A percentile compares a stretch with the other conserved stretches of the same genome.
These are phyloP conservation scores for Coccomyxa sp. DNA, from an alignment of 139 green algal species.

Conservation along the genomic window DNA sequence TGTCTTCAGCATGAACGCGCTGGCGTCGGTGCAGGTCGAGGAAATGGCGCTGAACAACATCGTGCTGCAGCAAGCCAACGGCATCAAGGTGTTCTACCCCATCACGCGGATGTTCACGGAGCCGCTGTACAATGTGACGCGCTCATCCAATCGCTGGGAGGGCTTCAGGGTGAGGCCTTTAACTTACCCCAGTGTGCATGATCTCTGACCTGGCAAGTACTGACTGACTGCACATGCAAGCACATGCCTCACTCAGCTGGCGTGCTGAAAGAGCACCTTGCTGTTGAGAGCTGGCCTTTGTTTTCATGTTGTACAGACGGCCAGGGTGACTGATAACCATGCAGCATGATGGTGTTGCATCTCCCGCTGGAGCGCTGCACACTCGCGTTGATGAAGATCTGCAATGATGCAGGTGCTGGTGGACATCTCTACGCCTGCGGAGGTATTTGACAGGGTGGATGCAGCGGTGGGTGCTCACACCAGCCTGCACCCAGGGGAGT, in stretches of 20 bases:
- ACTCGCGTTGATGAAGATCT: no score
- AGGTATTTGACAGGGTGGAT: slow-evolving; percentile 18
- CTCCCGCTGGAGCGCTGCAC: no score
- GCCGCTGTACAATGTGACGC: slow-evolving; percentile 18
- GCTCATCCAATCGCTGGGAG: slow-evolving; percentile 24
- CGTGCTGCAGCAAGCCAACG: slow-evolving; percentile 12
- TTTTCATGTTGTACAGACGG: no score
- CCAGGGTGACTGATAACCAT: no score
- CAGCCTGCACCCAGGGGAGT: slow-evolving; percentile 16
- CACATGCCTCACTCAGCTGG: neutral
- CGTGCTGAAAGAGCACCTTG: neutral
- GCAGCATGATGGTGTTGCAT: no score
- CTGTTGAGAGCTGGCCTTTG: no score
- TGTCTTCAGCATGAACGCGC: neutral
- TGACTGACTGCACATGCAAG: neutral
- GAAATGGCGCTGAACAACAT: slow-evolving; percentile 18
- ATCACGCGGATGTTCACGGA: slow-evolving; percentile 7
- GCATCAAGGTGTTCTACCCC: slow-evolving; percentile 10
- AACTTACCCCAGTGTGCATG: no score
- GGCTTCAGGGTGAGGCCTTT: slow-evolving; percentile 31
- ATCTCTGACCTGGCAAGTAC: neutral
- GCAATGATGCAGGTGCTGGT: slow-evolving; percentile 15
- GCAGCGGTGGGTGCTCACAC: slow-evolving; percentile 7
- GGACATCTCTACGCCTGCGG: slow-evolving; percentile 18
- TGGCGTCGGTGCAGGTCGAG: slow-evolving; percentile 8